Evolutionary conservation across 1,284 basidiomycete species (phyloP).

Genomic region (Rhodofomes roseus): DNA sequence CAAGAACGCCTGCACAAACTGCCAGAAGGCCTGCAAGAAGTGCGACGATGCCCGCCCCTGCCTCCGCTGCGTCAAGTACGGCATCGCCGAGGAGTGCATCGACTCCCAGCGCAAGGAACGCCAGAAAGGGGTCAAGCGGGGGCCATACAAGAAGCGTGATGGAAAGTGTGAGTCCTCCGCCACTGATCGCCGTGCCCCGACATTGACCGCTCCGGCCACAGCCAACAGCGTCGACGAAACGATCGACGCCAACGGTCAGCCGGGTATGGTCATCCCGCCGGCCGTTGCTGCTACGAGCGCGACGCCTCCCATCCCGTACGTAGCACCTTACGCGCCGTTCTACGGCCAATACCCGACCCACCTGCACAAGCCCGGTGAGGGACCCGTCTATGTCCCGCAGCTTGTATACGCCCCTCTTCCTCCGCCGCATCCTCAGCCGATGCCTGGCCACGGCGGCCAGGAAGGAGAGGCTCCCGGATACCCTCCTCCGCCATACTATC

Average conservation of each 20-base stretch:
- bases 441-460: constrained; percentile 31
- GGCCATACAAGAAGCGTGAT: constrained; percentile 92
- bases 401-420: constrained; percentile 39
- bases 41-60: constrained; percentile 86
- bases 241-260: constrained; percentile 43
- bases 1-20: constrained; percentile 88
- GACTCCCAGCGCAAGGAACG: constrained; percentile 83
- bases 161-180: constrained; percentile 58
- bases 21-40: constrained; percentile 89
- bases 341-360: constrained; percentile 48
- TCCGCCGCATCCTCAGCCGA: constrained; percentile 29
- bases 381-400: constrained; percentile 44
- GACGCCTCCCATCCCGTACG: constrained; percentile 46
- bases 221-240: constrained; percentile 50
- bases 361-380: constrained; percentile 49
- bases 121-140: constrained; percentile 82
- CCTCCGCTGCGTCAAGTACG: constrained; percentile 83
- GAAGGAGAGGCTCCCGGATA: constrained; percentile 45
- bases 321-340: constrained; percentile 40
- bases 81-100: constrained; percentile 74
- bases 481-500: constrained; percentile 45
- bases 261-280: constrained; percentile 40
- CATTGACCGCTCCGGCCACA: constrained; percentile 28
- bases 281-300: constrained; percentile 35
- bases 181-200: neutral